Evolutionary conservation across 192 early-diverging fungal genomes (phyloP), one percentile per base, ranked within the genome.

Genomic region (Chytriomyces sp.): DNA sequence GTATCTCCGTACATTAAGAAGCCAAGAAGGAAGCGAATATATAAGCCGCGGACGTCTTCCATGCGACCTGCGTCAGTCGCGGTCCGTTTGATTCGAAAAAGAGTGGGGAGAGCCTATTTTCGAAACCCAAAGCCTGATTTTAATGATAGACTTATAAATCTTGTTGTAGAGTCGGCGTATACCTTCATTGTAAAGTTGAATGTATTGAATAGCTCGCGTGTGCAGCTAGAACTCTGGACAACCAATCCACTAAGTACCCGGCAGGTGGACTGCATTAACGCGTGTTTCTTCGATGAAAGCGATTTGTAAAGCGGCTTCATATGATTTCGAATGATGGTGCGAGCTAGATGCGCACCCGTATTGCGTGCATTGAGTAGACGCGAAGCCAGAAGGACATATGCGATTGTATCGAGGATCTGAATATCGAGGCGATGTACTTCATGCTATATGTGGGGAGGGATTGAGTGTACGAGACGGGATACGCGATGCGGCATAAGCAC

Each of bases 101-200:
- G 69, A 2, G 49, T 56, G 19, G 69, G 63, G 26, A 79, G 53
- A 39, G 63, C 68, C 68, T 54, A 19, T 58, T 4, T 32, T 22
- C 10, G 39, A 25, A 64, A 57, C 25, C 25, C 57, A 17, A 17
- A 28, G 4, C 41, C 52, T 8, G 62, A 60, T 6, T 77, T 33
- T 31, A 76, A 75, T 2, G 72, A 66, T 3, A 75, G 64, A 26
- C 58, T 19, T 19, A 31, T 2, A 39, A 19, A 26, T 26, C 25
- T 74, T 44, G 41, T 12, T 44, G 41, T 12, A 12, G 41, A n/a
- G 41, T 44, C 10, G 41, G 41, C 8, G 0, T n/a, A 28, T 64
- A 80, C 83, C 75, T 91, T 91, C 56, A 92, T 41, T 5, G 85
- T 78, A 67, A 93, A 93, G 61, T 93, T 90, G 78, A 94, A 93